Percentiles rank a stretch among this genome's conserved stretches.
Evolutionary conservation across 2,329 filamentous ascomycete genomes (phyloP).

Genomic region (Fusarium nurragi): DNA sequence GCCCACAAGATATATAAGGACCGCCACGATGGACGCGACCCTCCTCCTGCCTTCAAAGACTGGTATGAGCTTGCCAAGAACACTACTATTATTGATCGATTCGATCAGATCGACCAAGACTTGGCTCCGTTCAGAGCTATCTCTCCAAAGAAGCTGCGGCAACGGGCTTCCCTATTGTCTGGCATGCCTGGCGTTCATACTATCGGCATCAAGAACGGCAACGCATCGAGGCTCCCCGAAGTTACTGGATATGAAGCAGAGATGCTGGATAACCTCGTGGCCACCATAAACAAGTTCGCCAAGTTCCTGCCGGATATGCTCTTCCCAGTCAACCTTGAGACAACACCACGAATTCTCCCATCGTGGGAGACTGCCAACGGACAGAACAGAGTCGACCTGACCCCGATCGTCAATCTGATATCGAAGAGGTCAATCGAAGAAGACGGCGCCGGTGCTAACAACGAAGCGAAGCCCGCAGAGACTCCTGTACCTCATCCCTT

Average conservation of each 20-base stretch:
- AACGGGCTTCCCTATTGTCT: constrained; percentile 58
- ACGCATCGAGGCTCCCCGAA: constrained; percentile 57
- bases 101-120: constrained; percentile 79
- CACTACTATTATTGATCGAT: constrained; percentile 82
- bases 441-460: not conserved
- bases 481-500: constrained; percentile 1
- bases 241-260: constrained; percentile 46
- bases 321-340: constrained; percentile 80
- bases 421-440: constrained; percentile 40
- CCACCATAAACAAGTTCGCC: constrained; percentile 77
- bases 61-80: constrained; percentile 83
- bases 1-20: constrained; percentile 62
- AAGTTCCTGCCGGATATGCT: constrained; percentile 83
- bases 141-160: constrained; percentile 72
- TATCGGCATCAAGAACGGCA: constrained; percentile 71
- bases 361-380: constrained; percentile 68
- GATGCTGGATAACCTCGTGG: constrained; percentile 59
- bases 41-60: constrained; percentile 82
- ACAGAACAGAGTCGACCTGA: constrained; percentile 38
- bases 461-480: not conserved
- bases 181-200: constrained; percentile 56
- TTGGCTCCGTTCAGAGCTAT: constrained; percentile 82
- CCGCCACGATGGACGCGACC: constrained; percentile 69
- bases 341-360: constrained; percentile 50
- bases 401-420: constrained; percentile 45